Evolutionary conservation across 2,329 filamentous ascomycete genomes (phyloP).

Genomic region (Penicillium sp.): DNA sequence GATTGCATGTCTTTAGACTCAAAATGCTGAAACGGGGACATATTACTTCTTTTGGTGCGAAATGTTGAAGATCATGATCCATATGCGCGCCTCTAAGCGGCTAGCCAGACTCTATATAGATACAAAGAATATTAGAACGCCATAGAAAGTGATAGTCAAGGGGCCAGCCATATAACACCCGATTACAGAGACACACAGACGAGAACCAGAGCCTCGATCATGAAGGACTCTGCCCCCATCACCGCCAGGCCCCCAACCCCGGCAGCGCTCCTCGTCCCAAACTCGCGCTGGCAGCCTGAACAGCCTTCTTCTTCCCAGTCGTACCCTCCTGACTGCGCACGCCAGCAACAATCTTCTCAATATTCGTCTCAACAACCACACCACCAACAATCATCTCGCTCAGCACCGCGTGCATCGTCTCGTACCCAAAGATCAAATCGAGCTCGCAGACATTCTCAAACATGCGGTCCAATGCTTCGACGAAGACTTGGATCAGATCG

Average conservation of each 20-base stretch:
- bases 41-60: not conserved
- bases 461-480: conserved; percentile 88
- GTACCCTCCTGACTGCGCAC: conserved; percentile 61
- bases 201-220: conserved; percentile 2
- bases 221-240: conserved; percentile 11
- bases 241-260: conserved; percentile 45
- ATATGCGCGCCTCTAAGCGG: conserved; percentile 10
- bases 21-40: not conserved
- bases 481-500: conserved; percentile 96
- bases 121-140: conserved; percentile 9
- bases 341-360: conserved; percentile 84
- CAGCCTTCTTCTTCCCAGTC: conserved; percentile 46
- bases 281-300: conserved; percentile 45
- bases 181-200: too few species aligned
- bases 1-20: too few species aligned
- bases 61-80: not conserved
- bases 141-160: too few species aligned
- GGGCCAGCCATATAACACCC: too few species aligned
- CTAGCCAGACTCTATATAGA: conserved; percentile 7
- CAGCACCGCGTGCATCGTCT: conserved; percentile 88
- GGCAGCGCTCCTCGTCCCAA: conserved; percentile 41
- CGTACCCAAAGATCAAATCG: conserved; percentile 98
- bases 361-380: conserved; percentile 87
- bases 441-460: conserved; percentile 99
- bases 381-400: conserved; percentile 95